phyloP scores from a whole-genome alignment of 768 basidiomycete species.

The Lentinula lateritia region DNA sequence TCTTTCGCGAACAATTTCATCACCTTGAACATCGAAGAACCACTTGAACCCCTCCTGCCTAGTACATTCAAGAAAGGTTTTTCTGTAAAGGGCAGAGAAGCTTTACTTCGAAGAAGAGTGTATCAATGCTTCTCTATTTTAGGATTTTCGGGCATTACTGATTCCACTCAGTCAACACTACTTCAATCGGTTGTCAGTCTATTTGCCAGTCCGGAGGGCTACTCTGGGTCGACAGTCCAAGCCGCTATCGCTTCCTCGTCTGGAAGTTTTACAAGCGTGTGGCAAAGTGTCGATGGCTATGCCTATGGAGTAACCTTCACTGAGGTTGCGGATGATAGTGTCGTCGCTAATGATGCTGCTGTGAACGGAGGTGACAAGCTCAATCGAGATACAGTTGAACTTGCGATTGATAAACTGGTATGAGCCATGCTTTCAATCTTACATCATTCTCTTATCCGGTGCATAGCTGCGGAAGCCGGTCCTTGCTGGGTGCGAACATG shows the following conservation, averaged over 20 bases:
- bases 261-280: slow-evolving; percentile 78
- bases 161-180: slow-evolving; percentile 74
- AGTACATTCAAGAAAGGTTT: slow-evolving; percentile 33
- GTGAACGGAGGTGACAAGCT: slow-evolving; percentile 41
- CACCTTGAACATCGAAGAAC: slow-evolving; percentile 63
- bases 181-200: slow-evolving; percentile 76
- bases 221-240: slow-evolving; percentile 79
- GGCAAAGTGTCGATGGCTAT: slow-evolving; percentile 86
- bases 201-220: slow-evolving; percentile 85
- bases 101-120: slow-evolving; percentile 76
- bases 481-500: slow-evolving; percentile 81
- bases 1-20: slow-evolving; percentile 84
- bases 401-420: slow-evolving; percentile 74
- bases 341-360: slow-evolving; percentile 23
- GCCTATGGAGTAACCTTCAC: slow-evolving; percentile 84
- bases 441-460: not conserved
- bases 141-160: slow-evolving; percentile 73
- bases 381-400: slow-evolving; percentile 78
- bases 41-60: slow-evolving; percentile 34
- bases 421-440: not conserved
- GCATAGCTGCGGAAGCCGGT: slow-evolving; percentile 69
- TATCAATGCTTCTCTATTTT: slow-evolving; percentile 87
- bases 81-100: slow-evolving; percentile 71
- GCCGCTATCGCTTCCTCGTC: slow-evolving; percentile 86
- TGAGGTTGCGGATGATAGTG: slow-evolving; percentile 43